These are phyloP conservation scores for Camptophora hylomeconis DNA, from an alignment of 2,329 filamentous ascomycete genomes.

Conservation along the genomic window DNA sequence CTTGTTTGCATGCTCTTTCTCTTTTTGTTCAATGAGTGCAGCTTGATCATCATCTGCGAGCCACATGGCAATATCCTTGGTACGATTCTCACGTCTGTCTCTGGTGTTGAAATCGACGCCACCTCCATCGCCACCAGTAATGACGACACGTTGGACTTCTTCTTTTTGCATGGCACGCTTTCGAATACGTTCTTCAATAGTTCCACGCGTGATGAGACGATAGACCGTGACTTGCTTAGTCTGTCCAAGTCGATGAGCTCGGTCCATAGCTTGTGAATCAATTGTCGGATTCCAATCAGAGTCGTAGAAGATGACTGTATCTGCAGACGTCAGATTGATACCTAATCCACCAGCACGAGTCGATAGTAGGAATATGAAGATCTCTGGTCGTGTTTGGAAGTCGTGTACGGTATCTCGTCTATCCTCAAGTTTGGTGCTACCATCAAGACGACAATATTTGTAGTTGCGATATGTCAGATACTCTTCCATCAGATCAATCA, in stretches of 20 bases:
- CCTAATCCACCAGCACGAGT: constrained; percentile 94
- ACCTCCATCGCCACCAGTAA: constrained; percentile 68
- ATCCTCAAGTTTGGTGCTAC: constrained; percentile 94
- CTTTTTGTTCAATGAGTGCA: constrained; percentile 82
- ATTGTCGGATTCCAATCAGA: constrained; percentile 99
- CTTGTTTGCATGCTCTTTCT: constrained; percentile 65
- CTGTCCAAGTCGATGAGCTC: constrained; percentile 92
- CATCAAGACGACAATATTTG: constrained; percentile 93
- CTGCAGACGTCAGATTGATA: constrained; percentile 91
- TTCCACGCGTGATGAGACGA: constrained; percentile 88
- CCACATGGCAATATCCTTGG: constrained; percentile 98
- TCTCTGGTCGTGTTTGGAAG: constrained; percentile 87
- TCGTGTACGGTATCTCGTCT: constrained; percentile 90
- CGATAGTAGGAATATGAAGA: constrained; percentile 92
- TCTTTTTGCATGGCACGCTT: constrained; percentile 97
- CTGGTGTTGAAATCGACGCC: constrained; percentile 95
- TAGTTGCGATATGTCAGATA: constrained; percentile 98
- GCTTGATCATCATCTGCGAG: constrained; percentile 94
- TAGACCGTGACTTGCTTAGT: constrained; percentile 95
- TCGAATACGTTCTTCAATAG: constrained; percentile 94
- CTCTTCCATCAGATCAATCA: constrained; percentile 99
- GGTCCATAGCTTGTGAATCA: constrained; percentile 97
- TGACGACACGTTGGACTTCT: constrained; percentile 94
- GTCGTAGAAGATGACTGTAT: constrained; percentile 99
- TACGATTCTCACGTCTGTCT: constrained; percentile 73